Evolutionary conservation across 768 basidiomycete genomes (phyloP), one percentile per base, ranked within the genome.

Genomic region (Xerocomellus dryophilus): DNA sequence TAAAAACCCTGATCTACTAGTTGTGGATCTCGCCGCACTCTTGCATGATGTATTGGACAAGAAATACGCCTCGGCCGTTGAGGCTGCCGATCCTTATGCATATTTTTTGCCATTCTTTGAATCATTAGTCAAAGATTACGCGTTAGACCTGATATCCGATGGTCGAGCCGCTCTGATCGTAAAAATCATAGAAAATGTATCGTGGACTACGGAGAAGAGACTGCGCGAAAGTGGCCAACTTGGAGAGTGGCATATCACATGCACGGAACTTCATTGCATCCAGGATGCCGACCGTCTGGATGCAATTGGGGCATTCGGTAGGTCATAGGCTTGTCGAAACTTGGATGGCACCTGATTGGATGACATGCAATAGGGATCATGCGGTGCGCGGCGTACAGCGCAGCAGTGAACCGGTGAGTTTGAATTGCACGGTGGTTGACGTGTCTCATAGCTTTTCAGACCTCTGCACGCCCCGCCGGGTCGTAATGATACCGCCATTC

Each of bases 21-120:
- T 83, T 6, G 80, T 95, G 21, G 93, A 95, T 69, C 74, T 95
- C 43, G 86, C 88, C 29, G 88, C 93, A n/a, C 79, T 96, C 36
- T 80, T 95, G 42, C 93, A 95, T 63, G 93, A 96, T 69, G 78
- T 93, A 39, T 74, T 90, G 32, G 90, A 92, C 78, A 90, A 88
- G 73, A 92, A 93, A 75, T 91, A 93, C 64, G 84, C 85, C 17
- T 73, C 83, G 2, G 68, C 76, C 12, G 76, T 75, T 50, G 69
- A 81, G 61, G 79, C 81, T 12, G 74, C 79, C 17, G 82, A 88
- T 65, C 81, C 86, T 7, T 82, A 82, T 69, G 70, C 73, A 51
- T 88, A 81, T 64, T 86, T 90, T 67, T 72, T 82, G 21, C 84
- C 89, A 20, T 82, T 83, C 68, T 89, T 88, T 66, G 58, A 74